Evolutionary conservation across 495 filamentous ascomycete genomes (phyloP).

Genomic region (Podospora appendiculata): DNA sequence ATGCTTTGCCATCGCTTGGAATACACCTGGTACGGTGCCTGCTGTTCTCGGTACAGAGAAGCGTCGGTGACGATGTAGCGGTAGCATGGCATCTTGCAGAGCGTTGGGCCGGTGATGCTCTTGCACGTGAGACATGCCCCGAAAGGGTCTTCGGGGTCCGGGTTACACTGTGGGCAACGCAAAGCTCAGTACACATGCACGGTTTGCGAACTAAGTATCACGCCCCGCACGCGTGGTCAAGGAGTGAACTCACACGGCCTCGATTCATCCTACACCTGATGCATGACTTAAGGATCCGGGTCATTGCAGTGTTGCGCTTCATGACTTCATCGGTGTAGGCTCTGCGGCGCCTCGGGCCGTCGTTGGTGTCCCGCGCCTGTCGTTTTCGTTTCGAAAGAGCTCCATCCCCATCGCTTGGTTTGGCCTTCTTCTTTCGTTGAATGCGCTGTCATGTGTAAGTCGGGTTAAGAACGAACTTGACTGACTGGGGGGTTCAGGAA

Average conservation of each 20-base stretch:
- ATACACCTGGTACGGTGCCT: constrained; percentile 13
- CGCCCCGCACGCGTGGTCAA: not conserved
- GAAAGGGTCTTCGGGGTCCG: constrained; percentile 9
- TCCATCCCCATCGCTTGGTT: constrained; percentile 1
- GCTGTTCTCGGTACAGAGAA: constrained; percentile 18
- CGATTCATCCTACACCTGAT: constrained; percentile 22
- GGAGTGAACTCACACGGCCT: constrained; percentile 10
- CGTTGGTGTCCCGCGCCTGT: not conserved
- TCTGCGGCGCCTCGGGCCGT: constrained; percentile 12
- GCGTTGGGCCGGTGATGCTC: constrained; percentile 15
- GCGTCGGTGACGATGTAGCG: constrained; percentile 21
- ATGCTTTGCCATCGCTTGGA: constrained; percentile 18
- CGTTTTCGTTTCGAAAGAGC: constrained; percentile 5
- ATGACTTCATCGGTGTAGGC: constrained; percentile 14
- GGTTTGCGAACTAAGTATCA: not conserved
- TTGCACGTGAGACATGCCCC: constrained; percentile 19
- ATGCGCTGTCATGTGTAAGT: constrained; percentile 9
- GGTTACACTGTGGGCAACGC: constrained; percentile 8
- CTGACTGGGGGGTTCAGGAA: not conserved
- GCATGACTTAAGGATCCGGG: constrained; percentile 19
- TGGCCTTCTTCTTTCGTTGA: constrained; percentile 10
- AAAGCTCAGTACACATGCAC: not conserved
- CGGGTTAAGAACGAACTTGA: not conserved
- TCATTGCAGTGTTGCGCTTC: constrained; percentile 18
- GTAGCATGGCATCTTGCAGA: constrained; percentile 21